Base-by-base conservation (phyloP, 495 filamentous ascomycete genomes). In the Daldinia bambusicola region DNA sequence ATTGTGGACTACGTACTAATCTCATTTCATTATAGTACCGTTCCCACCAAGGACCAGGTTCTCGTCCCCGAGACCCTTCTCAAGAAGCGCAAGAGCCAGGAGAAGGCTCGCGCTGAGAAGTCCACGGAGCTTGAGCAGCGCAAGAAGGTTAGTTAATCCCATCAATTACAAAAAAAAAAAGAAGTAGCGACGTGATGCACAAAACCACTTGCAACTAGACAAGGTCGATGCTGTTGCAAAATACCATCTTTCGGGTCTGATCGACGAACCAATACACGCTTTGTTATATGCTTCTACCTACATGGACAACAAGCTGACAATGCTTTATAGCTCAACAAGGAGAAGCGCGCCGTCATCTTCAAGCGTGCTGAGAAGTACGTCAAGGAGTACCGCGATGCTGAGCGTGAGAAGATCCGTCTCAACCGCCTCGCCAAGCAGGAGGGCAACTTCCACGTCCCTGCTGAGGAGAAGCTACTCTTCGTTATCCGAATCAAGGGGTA, bases 181-280 rank as follows among this genome's bases (percentile, higher is more conserved):
- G 66, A 52, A 4, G 51, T 38, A 70, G 74, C 77, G 75, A 78
- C 71, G 74, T 82, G 81, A 84, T 82, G 81, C 79, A 97, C 83
- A 94, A 87, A 86, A 86, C 84, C 78, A 48, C 81, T 86, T 85
- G 89, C 91, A 90, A 95, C 94, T 99, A 99, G 96, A 91, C 88
- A 77, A 84, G 80, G 92, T 93, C 95, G 77, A 98, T 99, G 95
- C 83, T 97, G 94, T 97, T 92, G 92, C 89, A 84, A 90, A 85
- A 89, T 86, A 96, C 94, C 94, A 98, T 98, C 95, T 99, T 99
- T 99, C 95, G 95, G 95, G 94, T 89, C 94, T 99, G 95, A 99
- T 77, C 70, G 61, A 78, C 74, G 61, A 72, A 55, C 50, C 61
- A 13, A 75, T 63, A 66, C 55, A 60, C 61, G 30, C 48, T 30